A percentile compares a stretch with the other conserved stretches of the same genome.
phyloP scores from a whole-genome alignment of 371 early-diverging fungal species.

The Mucor indicus region DNA sequence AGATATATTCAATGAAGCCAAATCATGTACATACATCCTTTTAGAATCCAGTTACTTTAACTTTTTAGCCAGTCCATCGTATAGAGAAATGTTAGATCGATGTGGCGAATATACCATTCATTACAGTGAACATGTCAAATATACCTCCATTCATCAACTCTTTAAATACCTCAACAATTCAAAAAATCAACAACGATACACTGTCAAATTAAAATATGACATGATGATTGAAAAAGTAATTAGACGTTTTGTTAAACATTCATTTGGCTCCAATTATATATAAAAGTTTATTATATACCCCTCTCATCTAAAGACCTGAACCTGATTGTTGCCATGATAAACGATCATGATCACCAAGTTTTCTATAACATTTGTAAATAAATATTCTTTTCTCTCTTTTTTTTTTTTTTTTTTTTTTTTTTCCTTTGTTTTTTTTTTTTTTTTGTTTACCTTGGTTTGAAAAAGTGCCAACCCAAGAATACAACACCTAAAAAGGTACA shows the following conservation, averaged over 20 bases:
- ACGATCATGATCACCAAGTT: constrained; percentile 95
- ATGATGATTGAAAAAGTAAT: background rate
- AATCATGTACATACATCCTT: constrained; percentile 38
- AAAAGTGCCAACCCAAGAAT: constrained; percentile 87
- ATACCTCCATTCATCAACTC: background rate
- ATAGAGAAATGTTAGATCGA: constrained; percentile 27
- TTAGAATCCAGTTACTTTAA: constrained; percentile 46
- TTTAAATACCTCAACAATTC: background rate
- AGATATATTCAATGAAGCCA: constrained; percentile 45
- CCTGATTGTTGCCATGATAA: constrained; percentile 90
- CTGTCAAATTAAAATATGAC: background rate
- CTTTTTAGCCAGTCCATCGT: constrained; percentile 25
- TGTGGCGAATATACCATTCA: constrained; percentile 34
- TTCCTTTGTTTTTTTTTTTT: no score
- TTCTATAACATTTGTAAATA: no score
- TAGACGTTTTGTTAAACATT: background rate
- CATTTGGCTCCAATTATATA: background rate
- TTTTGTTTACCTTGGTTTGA: constrained; percentile 88
- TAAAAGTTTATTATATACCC: no score
- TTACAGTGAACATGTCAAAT: constrained; percentile 9
- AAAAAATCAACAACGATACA: background rate
- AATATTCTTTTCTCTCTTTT: no score
- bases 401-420: no score
- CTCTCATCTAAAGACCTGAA: constrained; percentile 1
- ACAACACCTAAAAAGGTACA: constrained; percentile 86